A percentile compares a stretch with the other conserved stretches of the same genome.
phyloP scores from a whole-genome alignment of 176 grass and related monocot species.

The Bolboschoenus planiculmis region DNA sequence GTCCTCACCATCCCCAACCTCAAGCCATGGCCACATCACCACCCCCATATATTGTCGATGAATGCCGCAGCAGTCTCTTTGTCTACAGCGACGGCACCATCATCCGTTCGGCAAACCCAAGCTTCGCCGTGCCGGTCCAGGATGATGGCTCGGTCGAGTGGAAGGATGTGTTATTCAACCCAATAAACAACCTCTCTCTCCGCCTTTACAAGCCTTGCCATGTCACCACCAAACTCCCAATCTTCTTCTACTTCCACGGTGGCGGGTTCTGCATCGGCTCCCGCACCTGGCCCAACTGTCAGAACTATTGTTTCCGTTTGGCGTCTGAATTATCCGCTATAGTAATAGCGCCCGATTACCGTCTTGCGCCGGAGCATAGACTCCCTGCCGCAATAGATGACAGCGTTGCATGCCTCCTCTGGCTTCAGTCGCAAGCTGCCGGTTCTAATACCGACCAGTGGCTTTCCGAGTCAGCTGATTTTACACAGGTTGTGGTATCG shows the following conservation, averaged over 20 bases:
- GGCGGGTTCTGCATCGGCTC: conserved; percentile 86
- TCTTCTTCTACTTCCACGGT: conserved; percentile 80
- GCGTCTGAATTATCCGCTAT: conserved; percentile 56
- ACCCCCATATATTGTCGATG: conserved; percentile 31
- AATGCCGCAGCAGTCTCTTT: conserved; percentile 62
- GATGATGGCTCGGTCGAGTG: conserved; percentile 63
- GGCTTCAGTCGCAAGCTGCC: conserved; percentile 26
- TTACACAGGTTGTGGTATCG: conserved; percentile 48
- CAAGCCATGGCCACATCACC: conserved; percentile 28
- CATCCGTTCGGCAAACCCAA: conserved; percentile 27
- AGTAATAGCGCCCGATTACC: conserved; percentile 79
- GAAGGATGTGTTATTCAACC: conserved; percentile 54
- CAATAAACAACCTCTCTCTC: conserved; percentile 25
- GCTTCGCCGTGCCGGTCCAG: conserved; percentile 37
- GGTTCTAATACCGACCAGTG: conserved; percentile 31
- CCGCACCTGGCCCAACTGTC: conserved; percentile 70
- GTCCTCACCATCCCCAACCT: background rate
- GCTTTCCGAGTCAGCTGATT: conserved; percentile 45
- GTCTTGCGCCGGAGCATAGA: conserved; percentile 65
- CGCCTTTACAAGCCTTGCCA: conserved; percentile 37
- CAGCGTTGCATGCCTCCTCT: conserved; percentile 28
- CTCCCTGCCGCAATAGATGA: conserved; percentile 70
- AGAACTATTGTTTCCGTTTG: conserved; percentile 82
- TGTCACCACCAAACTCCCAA: conserved; percentile 16
- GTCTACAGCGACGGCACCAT: conserved; percentile 54